Conservation (phyloP, 495 filamentous ascomycete species). For the Astrocystis sublimbata region DNA sequence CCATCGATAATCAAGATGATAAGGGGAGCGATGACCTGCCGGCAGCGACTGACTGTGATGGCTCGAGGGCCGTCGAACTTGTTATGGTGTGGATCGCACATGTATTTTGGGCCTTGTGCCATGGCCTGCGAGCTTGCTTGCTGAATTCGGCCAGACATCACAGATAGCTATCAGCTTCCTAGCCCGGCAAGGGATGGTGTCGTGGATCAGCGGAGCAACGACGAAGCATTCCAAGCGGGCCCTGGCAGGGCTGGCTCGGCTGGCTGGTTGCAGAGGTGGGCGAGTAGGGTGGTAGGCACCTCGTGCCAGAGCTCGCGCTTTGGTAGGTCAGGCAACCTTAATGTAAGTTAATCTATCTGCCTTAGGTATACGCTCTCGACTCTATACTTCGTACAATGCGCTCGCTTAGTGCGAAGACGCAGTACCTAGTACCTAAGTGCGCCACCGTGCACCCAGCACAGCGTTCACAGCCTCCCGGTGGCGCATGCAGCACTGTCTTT, state of each 20-base stretch:
- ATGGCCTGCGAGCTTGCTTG: constrained; percentile 5
- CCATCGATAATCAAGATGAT: not conserved
- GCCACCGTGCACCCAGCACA: not conserved
- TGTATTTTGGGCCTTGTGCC: not conserved
- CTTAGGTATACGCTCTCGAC: too few species aligned
- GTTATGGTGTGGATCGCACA: constrained; percentile 8
- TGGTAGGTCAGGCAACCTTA: not conserved
- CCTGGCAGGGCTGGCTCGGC: not conserved
- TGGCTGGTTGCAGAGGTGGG: not conserved
- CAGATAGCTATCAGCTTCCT: constrained; percentile 4
- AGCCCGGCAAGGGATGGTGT: not conserved
- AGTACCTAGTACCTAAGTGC: too few species aligned
- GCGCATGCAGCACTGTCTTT: not conserved
- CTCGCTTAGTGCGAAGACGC: not conserved
- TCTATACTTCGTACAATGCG: too few species aligned
- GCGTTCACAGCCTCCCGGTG: not conserved
- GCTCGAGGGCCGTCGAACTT: not conserved
- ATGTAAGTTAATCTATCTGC: too few species aligned
- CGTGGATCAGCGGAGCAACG: constrained; percentile 3
- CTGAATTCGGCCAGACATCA: not conserved
- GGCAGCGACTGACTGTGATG: not conserved
- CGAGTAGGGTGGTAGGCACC: not conserved
- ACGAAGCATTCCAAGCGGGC: constrained; percentile 5
- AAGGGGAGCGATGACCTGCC: not conserved
- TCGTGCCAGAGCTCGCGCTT: not conserved